phyloP scores from a whole-genome alignment of 257 asterid genomes.

The Plantago major region DNA sequence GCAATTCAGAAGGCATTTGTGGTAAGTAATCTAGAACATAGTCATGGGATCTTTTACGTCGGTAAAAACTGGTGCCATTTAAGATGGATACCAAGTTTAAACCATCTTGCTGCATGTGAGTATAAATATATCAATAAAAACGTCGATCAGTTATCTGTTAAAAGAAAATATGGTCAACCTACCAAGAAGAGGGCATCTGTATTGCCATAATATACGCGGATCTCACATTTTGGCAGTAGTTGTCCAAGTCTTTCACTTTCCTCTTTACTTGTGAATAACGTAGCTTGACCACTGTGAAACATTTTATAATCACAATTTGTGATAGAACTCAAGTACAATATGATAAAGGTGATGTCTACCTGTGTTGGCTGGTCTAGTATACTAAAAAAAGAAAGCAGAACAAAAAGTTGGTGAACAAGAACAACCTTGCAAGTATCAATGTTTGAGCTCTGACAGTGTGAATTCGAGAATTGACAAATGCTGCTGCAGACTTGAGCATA shows the following conservation, averaged over 20 bases:
- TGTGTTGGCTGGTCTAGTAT: no score
- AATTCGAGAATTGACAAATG: slow-evolving; percentile 75
- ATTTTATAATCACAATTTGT: no score
- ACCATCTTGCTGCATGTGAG: slow-evolving; percentile 58
- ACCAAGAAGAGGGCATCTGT: slow-evolving; percentile 83
- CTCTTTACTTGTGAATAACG: slow-evolving; percentile 59
- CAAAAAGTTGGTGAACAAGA: not conserved
- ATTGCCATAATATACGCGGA: slow-evolving; percentile 45
- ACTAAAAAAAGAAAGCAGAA: no score
- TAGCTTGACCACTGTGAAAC: slow-evolving; percentile 65
- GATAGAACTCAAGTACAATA: no score
- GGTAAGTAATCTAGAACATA: slow-evolving; percentile 69
- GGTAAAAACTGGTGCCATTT: slow-evolving; percentile 57
- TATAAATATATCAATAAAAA: no score
- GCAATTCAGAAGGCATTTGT: slow-evolving; percentile 60
- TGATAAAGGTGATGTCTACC: no score
- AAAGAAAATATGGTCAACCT: slow-evolving; percentile 12
- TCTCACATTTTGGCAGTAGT: slow-evolving; percentile 55
- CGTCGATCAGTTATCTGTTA: no score
- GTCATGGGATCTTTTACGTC: slow-evolving; percentile 58
- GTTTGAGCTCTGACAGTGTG: slow-evolving; percentile 85
- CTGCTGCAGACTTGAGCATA: slow-evolving; percentile 66
- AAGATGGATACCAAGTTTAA: slow-evolving; percentile 52
- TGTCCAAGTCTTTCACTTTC: slow-evolving; percentile 67
- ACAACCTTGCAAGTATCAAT: slow-evolving; percentile 65